Evolutionary conservation across 192 early-diverging fungal genomes (phyloP).

Genomic region (Rhizoclosmatium globosum): DNA sequence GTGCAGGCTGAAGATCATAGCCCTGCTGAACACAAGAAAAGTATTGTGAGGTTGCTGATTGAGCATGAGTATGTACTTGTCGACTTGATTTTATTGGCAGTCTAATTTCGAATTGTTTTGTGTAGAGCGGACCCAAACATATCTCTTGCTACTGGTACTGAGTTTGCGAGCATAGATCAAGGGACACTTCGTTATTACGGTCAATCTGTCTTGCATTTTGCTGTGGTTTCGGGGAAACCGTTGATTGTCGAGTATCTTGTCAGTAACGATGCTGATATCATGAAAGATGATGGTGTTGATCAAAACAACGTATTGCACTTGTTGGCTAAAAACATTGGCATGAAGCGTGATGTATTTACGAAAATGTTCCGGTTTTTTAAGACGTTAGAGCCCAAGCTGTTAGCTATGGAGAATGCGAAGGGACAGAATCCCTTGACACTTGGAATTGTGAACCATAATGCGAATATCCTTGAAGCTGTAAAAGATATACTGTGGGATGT

Average conservation of each 20-base stretch:
- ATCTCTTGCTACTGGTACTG: not conserved
- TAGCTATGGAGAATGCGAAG: not conserved
- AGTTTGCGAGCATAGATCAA: constrained; percentile 1
- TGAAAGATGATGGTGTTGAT: not conserved
- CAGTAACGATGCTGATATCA: not conserved
- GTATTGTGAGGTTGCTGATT: not conserved
- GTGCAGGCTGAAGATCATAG: not conserved
- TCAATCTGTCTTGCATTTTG: constrained; percentile 27
- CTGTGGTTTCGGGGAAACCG: not conserved
- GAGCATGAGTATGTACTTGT: not conserved
- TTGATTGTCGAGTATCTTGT: too few relatives aligned
- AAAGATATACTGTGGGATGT: constrained; percentile 32
- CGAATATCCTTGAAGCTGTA: constrained; percentile 1
- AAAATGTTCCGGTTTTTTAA: constrained; percentile 1
- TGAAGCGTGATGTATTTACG: not conserved
- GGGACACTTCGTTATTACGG: constrained; percentile 18
- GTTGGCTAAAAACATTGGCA: constrained; percentile 22
- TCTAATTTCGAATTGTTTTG: not conserved
- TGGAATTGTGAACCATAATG: constrained; percentile 13
- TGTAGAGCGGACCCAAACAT: not conserved
- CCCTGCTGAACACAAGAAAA: not conserved
- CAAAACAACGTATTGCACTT: constrained; percentile 45
- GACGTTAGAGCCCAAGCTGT: not conserved
- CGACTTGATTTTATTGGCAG: not conserved
- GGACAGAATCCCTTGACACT: constrained; percentile 17